These are phyloP conservation scores for Striga hermonthica DNA, from an alignment of 305 asterid genomes.

Conservation along the genomic window DNA sequence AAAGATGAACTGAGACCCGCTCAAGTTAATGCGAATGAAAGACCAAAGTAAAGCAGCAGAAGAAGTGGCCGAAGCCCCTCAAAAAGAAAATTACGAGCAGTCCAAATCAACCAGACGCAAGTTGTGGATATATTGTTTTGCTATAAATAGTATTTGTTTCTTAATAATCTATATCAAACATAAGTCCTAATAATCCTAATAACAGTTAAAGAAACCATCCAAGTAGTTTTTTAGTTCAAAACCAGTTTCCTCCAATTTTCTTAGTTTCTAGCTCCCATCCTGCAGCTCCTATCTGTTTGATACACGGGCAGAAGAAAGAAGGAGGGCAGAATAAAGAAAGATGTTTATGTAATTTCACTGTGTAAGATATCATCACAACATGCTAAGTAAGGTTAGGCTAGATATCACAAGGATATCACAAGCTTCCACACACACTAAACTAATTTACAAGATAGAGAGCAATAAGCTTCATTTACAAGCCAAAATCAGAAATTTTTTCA, in stretches of 20 bases:
- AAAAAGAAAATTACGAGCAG: too few species aligned
- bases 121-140: too few species aligned
- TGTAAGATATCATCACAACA: constrained; percentile 4
- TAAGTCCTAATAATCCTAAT: not conserved
- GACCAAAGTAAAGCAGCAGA: constrained; percentile 4
- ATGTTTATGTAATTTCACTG: not conserved
- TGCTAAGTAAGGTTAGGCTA: not conserved
- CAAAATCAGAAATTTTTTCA: not conserved
- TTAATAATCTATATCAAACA: constrained; percentile 9
- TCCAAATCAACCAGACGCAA: too few species aligned
- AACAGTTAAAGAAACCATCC: not conserved
- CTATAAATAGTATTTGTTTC: not conserved
- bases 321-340: not conserved
- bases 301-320: constrained; percentile 1
- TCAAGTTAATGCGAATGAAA: not conserved
- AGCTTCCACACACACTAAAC: not conserved
- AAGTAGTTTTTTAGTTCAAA: not conserved
- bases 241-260: not conserved
- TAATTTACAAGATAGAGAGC: constrained; percentile 2
- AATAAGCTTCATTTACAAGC: not conserved
- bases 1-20: not conserved
- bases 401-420: constrained; percentile 7
- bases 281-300: not conserved
- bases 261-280: too few species aligned
- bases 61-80: not conserved